These are phyloP conservation scores for Balansia obtecta DNA, from an alignment of 2,329 filamentous ascomycete genomes.

Conservation along the genomic window DNA sequence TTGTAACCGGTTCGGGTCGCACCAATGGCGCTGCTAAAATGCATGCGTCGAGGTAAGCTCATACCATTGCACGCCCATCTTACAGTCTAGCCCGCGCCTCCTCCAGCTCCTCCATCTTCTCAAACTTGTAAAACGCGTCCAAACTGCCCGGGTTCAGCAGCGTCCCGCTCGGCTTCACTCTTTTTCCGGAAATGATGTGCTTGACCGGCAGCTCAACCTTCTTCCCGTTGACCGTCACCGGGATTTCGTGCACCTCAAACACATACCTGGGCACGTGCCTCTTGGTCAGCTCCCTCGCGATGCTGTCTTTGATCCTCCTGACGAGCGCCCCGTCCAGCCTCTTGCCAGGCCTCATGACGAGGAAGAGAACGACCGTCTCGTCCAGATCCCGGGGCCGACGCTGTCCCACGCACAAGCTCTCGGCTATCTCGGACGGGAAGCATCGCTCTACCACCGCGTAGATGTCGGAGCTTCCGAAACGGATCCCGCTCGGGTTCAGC, in stretches of 20 bases:
- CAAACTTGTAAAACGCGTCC: conserved; percentile 67
- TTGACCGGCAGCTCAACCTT: conserved; percentile 80
- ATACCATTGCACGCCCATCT: not conserved
- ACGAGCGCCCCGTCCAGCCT: conserved; percentile 43
- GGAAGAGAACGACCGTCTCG: conserved; percentile 42
- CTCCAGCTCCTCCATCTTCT: conserved; percentile 21
- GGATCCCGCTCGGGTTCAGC: conserved; percentile 64
- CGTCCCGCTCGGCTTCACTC: conserved; percentile 63
- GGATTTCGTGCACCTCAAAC: conserved; percentile 71
- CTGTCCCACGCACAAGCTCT: conserved; percentile 73
- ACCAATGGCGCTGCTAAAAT: too few species aligned
- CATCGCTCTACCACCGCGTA: conserved; percentile 59
- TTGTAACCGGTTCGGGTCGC: too few species aligned
- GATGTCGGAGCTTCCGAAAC: conserved; percentile 71
- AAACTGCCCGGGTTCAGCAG: conserved; percentile 64
- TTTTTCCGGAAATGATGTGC: conserved; percentile 66
- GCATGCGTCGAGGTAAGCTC: too few species aligned
- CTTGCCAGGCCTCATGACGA: conserved; percentile 43
- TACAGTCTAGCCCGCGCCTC: conserved; percentile 21
- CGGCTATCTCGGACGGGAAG: conserved; percentile 50
- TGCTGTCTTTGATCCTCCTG: conserved; percentile 47
- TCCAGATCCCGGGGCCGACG: conserved; percentile 44
- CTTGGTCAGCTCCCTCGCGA: conserved; percentile 53
- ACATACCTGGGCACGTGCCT: conserved; percentile 68
- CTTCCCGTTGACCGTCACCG: conserved; percentile 71